Evolutionary conservation across 2,329 filamentous ascomycete genomes (phyloP), one percentile per base, ranked within the genome.

Genomic region (Neofusicoccum cordaticola): DNA sequence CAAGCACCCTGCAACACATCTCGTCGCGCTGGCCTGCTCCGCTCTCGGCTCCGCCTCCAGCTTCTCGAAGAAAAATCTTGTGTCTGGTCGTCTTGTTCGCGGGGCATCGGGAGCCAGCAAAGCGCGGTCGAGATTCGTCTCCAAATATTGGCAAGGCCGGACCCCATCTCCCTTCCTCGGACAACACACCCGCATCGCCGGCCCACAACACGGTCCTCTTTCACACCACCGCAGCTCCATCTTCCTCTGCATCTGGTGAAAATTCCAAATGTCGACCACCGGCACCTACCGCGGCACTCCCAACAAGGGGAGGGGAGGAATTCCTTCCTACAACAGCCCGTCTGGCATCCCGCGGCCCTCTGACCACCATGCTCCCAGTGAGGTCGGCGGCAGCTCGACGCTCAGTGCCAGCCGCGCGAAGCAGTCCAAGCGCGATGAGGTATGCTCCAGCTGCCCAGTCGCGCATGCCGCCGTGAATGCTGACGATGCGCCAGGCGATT

Each of bases 401-500:
- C 86, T 97, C 81, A 97, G 92, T 81, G 91, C 93, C 71, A 98
- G 94, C 79, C 88, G 95, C 75, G 91, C 95, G 79, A 97, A 97
- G 82, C 94, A 97, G 84, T 90, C 89, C 71, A 98, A 98, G 83
- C 89, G 93, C 80, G 95, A 99, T 89, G 95, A 99, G 90, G 95
- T 99, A 84, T 73, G 86, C 82, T 68, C 45, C 57, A n/a, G 37
- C 52, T 9, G 22, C 39, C 11, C 15, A 7, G 27, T 66, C 34
- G 44, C 4, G 50, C 47, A 44, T 57, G 57, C 65, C 60, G 66
- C 66, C 66, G 68, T 67, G 66, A 68, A 69, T 67, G 65, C 62
- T 57, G 68, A 60, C 56, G 41, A 65, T 63, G 51, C 53, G 34
- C 48, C 66, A 98, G 95, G 95, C 95, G 61, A 98, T 99, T 76